Percentiles rank a stretch among this genome's conserved stretches.
These are phyloP conservation scores for Epichloe gansuensis DNA, from an alignment of 2,329 filamentous ascomycete species.

Conservation along the genomic window DNA sequence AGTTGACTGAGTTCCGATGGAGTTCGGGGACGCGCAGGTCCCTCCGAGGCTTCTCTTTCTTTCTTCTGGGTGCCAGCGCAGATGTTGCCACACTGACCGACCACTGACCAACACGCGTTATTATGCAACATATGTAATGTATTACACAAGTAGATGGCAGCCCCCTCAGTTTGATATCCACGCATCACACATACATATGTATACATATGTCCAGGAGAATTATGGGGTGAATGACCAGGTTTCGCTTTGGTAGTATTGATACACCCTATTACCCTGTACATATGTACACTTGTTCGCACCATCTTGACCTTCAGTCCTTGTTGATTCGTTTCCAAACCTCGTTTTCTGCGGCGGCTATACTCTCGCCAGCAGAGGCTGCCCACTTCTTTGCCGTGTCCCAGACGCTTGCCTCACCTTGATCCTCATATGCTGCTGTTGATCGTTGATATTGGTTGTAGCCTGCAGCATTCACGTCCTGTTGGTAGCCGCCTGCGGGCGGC, in stretches of 20 bases:
- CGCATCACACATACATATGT: neutral
- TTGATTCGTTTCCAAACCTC: conserved; percentile 54
- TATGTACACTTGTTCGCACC: neutral
- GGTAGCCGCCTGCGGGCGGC: conserved; percentile 40
- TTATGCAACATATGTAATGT: neutral
- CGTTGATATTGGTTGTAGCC: conserved; percentile 37
- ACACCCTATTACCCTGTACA: neutral
- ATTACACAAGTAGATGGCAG: neutral
- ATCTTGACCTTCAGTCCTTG: conserved; percentile 28
- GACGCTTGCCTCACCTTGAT: conserved; percentile 28
- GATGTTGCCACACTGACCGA: neutral
- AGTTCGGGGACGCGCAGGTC: neutral
- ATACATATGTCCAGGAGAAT: neutral
- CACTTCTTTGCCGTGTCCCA: conserved; percentile 47
- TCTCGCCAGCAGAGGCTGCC: conserved; percentile 43
- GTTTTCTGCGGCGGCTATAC: conserved; percentile 44
- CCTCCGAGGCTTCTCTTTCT: neutral
- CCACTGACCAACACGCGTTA: neutral
- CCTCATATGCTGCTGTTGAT: conserved; percentile 21
- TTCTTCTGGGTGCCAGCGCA: neutral
- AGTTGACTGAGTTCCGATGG: neutral
- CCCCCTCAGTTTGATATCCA: neutral
- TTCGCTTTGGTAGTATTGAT: conserved; percentile 1
- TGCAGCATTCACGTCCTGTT: conserved; percentile 42
- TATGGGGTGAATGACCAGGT: neutral